Evolutionary conservation across 2,329 filamentous ascomycete species (phyloP), one percentile per base, ranked within the genome.

Genomic region (Calycina marina): DNA sequence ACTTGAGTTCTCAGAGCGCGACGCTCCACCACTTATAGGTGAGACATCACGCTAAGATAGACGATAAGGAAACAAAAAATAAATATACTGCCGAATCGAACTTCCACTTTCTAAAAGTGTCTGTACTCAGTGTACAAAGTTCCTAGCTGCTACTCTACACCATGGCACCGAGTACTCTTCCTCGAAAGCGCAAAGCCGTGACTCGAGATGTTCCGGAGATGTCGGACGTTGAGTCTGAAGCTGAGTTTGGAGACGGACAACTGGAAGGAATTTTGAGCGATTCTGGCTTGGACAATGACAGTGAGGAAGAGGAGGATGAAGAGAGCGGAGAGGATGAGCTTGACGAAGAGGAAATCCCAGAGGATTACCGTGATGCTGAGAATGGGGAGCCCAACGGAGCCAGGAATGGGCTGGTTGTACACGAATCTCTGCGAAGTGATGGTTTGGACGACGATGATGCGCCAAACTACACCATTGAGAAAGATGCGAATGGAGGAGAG

Each of bases 401-500:
- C 30, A 50, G 41, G 26, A 52, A 55, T 34, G 54, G 57, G 28
- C 49, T 52, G 18, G 53, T 56, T 39, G 56, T 55, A 34, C 47
- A 45, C 16, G 40, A 37, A 37, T 52, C 46, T 18, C 49, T 46
- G 22, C 49, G 51, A 14, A 32, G 28, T n/a, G 14, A 26, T 14
- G n/a, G 28, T 46, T 35, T 50, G 39, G 54, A 56, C 6, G 57
- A 59, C 5, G 53, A 59, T 4, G 55, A 58, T 20, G 54, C 56
- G 14, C 56, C 58, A 35, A 64, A 66, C 41, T 72, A 71, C 42
- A 63, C 60, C 32, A 54, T 77, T 25, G 66, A 78, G 26, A 78
- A 68, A 36, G 90, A 94, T 49, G 88, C 90, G 45, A 90, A 94
- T 59, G 90, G 90, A 38, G 81, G 84, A 48, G 72, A 77, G 42